A percentile compares a stretch with the other conserved stretches of the same genome.
These are phyloP conservation scores for Coemansia sp. DNA, from an alignment of 192 early-diverging fungal genomes.

Conservation along the genomic window DNA sequence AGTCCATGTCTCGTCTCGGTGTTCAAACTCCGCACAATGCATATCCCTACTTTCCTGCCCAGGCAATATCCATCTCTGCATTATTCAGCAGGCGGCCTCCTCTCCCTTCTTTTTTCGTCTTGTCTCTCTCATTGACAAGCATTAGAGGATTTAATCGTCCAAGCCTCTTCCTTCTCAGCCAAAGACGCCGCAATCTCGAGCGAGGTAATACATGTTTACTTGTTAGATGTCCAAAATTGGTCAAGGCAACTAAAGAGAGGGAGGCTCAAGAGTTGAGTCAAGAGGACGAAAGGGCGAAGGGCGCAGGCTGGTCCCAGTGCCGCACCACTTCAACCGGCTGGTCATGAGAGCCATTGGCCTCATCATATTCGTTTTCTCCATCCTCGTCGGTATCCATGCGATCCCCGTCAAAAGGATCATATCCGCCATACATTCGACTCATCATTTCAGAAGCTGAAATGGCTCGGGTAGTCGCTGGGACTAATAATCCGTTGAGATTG, in stretches of 20 bases:
- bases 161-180: neutral
- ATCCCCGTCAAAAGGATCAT: neutral
- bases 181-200: neutral
- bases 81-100: neutral
- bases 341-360: neutral
- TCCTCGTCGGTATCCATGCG: neutral
- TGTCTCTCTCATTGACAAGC: neutral
- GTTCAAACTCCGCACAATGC: neutral
- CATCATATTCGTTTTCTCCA: neutral
- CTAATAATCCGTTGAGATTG: neutral
- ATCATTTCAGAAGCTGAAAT: neutral
- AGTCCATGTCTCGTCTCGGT: neutral
- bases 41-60: neutral
- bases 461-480: neutral
- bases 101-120: neutral
- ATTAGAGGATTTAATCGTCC: neutral
- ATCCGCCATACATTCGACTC: neutral
- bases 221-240: neutral
- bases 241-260: neutral
- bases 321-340: neutral
- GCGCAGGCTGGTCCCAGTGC: slow-evolving; percentile 6
- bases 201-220: neutral
- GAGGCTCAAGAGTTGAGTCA: neutral
- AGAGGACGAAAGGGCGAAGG: neutral
- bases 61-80: neutral